phyloP scores from a whole-genome alignment of 371 early-diverging fungal species.

The Blakeslea trispora region DNA sequence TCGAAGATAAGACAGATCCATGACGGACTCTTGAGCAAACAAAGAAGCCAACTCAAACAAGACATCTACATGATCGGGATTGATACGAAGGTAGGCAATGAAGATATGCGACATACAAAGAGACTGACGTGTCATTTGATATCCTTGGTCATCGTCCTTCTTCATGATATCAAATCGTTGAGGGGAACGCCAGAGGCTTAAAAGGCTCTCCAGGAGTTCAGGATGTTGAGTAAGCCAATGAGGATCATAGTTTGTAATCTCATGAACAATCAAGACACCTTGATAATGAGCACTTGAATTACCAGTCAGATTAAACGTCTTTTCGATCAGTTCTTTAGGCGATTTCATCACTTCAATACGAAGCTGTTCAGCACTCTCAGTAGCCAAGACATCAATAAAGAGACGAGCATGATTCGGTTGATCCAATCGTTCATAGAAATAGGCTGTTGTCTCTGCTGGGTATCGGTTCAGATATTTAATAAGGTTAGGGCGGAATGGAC shows the following conservation, averaged over 20 bases:
- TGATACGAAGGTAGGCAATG: constrained; percentile 60
- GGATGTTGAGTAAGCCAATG: constrained; percentile 59
- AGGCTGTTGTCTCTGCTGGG: constrained; percentile 79
- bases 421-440: constrained; percentile 78
- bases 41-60: constrained; percentile 76
- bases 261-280: constrained; percentile 67
- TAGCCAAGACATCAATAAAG: constrained; percentile 72
- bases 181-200: constrained; percentile 65
- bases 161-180: constrained; percentile 51
- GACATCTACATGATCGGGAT: constrained; percentile 66
- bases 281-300: constrained; percentile 47
- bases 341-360: constrained; percentile 71
- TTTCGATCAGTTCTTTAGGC: constrained; percentile 56
- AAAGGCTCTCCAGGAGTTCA: constrained; percentile 55
- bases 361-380: constrained; percentile 66
- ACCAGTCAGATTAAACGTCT: constrained; percentile 49
- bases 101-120: constrained; percentile 52
- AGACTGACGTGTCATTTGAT: constrained; percentile 54
- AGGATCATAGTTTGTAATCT: constrained; percentile 56
- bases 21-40: constrained; percentile 69
- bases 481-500: constrained; percentile 92
- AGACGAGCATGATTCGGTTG: constrained; percentile 59
- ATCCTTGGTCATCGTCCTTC: constrained; percentile 54
- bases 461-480: constrained; percentile 90
- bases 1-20: constrained; percentile 64